Percentiles rank a stretch among this genome's conserved stretches.
Evolutionary conservation across 176 grass and related monocot genomes (phyloP).

Genomic region (Zea luxurians): DNA sequence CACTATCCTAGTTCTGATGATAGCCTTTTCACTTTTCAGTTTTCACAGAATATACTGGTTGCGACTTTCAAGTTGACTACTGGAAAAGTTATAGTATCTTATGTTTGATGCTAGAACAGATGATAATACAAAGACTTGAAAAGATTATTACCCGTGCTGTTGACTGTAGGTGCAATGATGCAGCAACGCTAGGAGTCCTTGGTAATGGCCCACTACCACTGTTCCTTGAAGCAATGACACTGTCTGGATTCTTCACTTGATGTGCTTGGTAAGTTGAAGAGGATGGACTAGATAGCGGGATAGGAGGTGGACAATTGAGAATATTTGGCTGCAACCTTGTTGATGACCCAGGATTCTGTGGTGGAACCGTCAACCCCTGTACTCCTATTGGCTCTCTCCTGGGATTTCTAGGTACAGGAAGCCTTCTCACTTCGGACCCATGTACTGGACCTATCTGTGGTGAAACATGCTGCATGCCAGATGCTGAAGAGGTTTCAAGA

Average conservation of each 20-base stretch:
- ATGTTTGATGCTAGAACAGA: conserved; percentile 20
- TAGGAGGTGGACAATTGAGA: conserved; percentile 34
- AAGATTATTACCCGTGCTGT: conserved; percentile 52
- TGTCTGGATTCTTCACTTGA: conserved; percentile 23
- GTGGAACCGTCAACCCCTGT: conserved; percentile 60
- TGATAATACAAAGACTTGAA: conserved; percentile 11
- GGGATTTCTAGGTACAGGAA: conserved; percentile 60
- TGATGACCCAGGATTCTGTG: conserved; percentile 47
- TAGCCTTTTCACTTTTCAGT: conserved; percentile 6
- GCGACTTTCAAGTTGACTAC: conserved; percentile 8
- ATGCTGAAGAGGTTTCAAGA: conserved; percentile 47
- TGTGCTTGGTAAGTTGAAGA: conserved; percentile 44
- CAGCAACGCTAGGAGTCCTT: conserved; percentile 40
- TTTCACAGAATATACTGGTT: conserved; percentile 22
- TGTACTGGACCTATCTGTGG: conserved; percentile 30
- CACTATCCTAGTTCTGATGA: not conserved
- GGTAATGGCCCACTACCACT: conserved; percentile 46
- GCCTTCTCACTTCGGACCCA: conserved; percentile 33
- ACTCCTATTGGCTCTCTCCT: conserved; percentile 51
- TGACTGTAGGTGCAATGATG: conserved; percentile 31
- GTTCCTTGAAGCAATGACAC: conserved; percentile 36
- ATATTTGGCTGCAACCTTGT: conserved; percentile 54
- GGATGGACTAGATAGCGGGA: conserved; percentile 19
- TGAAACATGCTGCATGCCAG: conserved; percentile 30
- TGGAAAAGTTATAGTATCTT: conserved; percentile 15